phyloP scores from a whole-genome alignment of 257 asterid species.

The Misopates orontium region DNA sequence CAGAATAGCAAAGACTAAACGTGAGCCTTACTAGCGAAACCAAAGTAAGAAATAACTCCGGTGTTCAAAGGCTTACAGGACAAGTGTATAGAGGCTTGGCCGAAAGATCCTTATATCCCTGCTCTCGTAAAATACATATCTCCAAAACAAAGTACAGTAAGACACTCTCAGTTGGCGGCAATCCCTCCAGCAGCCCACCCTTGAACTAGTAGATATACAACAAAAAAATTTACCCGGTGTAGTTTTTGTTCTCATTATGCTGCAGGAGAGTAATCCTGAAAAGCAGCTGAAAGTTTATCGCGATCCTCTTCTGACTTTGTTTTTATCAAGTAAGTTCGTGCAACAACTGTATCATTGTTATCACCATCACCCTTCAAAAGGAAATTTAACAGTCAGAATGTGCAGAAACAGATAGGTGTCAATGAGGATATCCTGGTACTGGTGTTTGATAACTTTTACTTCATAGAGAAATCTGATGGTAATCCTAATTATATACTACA shows the following conservation, averaged over 20 bases:
- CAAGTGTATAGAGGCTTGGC: too few species aligned
- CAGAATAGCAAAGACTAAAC: too few species aligned
- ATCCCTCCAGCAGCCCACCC: conserved; percentile 18
- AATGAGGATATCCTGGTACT: not conserved
- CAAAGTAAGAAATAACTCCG: too few species aligned
- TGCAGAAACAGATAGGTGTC: not conserved
- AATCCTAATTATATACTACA: too few species aligned
- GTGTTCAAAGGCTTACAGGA: too few species aligned
- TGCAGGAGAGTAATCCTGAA: conserved; percentile 81
- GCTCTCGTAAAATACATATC: too few species aligned
- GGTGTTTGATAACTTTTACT: not conserved
- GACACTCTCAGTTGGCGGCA: too few species aligned
- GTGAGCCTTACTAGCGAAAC: too few species aligned
- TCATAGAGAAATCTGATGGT: too few species aligned
- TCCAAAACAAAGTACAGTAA: too few species aligned
- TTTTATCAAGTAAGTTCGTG: conserved; percentile 79
- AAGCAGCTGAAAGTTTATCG: conserved; percentile 72
- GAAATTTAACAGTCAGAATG: conserved; percentile 25
- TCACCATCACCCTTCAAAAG: conserved; percentile 60
- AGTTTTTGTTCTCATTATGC: conserved; percentile 27
- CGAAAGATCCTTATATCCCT: too few species aligned
- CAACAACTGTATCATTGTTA: conserved; percentile 48
- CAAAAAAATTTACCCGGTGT: conserved; percentile 29
- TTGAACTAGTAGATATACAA: conserved; percentile 46
- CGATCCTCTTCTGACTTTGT: conserved; percentile 72